Evolutionary conservation across 306 rosid species (phyloP), one percentile per base, ranked within the genome.

Genomic region (Medicago ruthenica): DNA sequence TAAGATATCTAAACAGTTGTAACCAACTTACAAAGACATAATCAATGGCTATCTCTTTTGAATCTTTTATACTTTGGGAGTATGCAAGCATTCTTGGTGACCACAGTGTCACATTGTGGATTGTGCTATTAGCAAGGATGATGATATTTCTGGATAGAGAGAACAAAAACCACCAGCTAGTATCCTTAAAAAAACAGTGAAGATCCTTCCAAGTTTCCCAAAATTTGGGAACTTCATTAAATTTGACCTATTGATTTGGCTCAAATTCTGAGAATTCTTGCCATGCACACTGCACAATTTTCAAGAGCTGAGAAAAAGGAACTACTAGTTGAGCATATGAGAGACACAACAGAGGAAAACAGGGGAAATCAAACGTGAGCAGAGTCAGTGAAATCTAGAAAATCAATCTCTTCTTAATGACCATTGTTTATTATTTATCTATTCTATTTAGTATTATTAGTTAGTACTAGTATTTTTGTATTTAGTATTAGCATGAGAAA

Each of bases 291-390:
- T 61, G 67, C 76, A 67, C 80, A 81, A 71, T 76, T 84, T 72
- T 81, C 76, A 77, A 73, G 55, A 70, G 45, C 75, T 5, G 62
- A 73, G 64, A 39, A 70, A 40, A 70, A 73, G 76, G 83, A 75
- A 75, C 71, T n/a, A 74, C 20, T 61, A 31, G 67, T 61, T 31
- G 40, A 44, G 27, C 44, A 39, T 54, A 60, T 59, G 82, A 80
- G 81, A 83, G 84, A 85, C 89, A 85, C 18, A 61, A 22, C 18
- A 76, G 79, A 81, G 84, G 87, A 84, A 86, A 86, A 84, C 70
- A 79, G 81, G 89, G 86, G 72, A 65, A 66, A 53, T 42, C 77
- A 55, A 53, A 31, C 67, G 21, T 53, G 53, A 57, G 67, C 16
- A 41, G 61, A 27, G 84, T 85, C 87, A 85, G 81, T 16, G 87